These are phyloP conservation scores for Colletotrichum somersetense DNA, from an alignment of 2,329 filamentous ascomycete genomes.

Conservation along the genomic window DNA sequence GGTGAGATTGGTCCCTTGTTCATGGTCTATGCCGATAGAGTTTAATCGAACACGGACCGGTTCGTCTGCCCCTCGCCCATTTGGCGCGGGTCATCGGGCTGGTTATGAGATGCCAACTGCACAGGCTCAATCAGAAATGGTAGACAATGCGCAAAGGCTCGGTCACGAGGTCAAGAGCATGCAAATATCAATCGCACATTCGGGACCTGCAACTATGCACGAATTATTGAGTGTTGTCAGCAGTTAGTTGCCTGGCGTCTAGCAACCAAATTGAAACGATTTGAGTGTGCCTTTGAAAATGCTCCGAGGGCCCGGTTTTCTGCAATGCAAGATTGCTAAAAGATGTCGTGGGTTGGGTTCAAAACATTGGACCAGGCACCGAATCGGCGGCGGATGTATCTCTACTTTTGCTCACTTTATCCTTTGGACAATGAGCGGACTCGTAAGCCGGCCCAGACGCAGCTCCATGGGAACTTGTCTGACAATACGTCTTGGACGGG, in stretches of 20 bases:
- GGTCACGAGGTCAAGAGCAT: background rate
- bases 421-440: background rate
- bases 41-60: constrained; percentile 22
- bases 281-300: constrained; percentile 1
- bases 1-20: background rate
- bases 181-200: background rate
- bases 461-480: background rate
- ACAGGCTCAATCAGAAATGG: background rate
- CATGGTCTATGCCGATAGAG: constrained; percentile 13
- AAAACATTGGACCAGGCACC: background rate
- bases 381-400: background rate
- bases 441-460: constrained; percentile 18
- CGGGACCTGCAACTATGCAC: constrained; percentile 29
- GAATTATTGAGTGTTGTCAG: background rate
- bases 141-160: background rate
- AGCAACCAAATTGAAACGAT: background rate
- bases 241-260: background rate
- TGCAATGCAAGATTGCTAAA: constrained; percentile 34
- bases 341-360: background rate
- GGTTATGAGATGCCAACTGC: constrained; percentile 2
- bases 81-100: constrained; percentile 21
- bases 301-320: constrained; percentile 24
- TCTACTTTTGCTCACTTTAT: background rate
- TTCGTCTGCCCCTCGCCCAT: constrained; percentile 14
- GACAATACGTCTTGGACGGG: background rate